A percentile compares a stretch with the other conserved stretches of the same genome.
Evolutionary conservation across 2,329 filamentous ascomycete species (phyloP).

Genomic region (Neofusicoccum umdonicola): DNA sequence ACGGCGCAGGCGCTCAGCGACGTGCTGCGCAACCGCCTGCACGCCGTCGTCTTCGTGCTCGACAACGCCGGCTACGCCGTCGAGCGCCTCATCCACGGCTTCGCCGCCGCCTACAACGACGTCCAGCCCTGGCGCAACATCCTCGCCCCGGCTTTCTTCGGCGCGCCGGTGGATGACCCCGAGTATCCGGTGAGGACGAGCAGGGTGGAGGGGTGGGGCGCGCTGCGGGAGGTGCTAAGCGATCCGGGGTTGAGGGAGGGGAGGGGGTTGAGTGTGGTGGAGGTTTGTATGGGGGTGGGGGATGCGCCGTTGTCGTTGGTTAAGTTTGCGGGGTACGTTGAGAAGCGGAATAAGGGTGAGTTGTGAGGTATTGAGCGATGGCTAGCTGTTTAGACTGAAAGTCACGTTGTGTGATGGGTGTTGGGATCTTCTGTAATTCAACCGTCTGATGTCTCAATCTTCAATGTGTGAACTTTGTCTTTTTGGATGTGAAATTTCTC

Average conservation of each 20-base stretch:
- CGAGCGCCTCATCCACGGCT: slow-evolving; percentile 39
- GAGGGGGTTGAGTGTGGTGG: slow-evolving; percentile 41
- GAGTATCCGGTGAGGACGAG: not conserved
- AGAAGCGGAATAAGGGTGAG: too few species aligned
- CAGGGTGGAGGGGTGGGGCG: slow-evolving; percentile 39
- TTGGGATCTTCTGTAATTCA: too few species aligned
- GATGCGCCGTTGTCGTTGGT: too few species aligned
- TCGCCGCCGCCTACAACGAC: slow-evolving; percentile 25
- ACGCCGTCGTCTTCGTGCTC: slow-evolving; percentile 34
- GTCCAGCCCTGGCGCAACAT: slow-evolving; percentile 25
- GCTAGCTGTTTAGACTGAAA: too few species aligned
- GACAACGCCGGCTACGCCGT: slow-evolving; percentile 41
- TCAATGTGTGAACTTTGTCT: too few species aligned
- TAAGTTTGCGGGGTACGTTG: too few species aligned
- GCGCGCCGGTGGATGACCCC: not conserved
- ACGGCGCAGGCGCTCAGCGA: slow-evolving; percentile 38
- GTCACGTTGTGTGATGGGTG: too few species aligned
- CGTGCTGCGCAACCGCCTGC: slow-evolving; percentile 33
- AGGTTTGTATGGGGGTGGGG: slow-evolving; percentile 38
- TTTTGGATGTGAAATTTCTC: too few species aligned
- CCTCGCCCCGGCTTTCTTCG: slow-evolving; percentile 23
- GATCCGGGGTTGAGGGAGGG: slow-evolving; percentile 38
- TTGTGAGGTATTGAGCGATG: too few species aligned
- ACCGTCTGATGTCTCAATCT: too few species aligned
- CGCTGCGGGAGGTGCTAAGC: slow-evolving; percentile 42